Conservation (phyloP, 768 basidiomycete genomes). For the Tephrocybe sp. region DNA sequence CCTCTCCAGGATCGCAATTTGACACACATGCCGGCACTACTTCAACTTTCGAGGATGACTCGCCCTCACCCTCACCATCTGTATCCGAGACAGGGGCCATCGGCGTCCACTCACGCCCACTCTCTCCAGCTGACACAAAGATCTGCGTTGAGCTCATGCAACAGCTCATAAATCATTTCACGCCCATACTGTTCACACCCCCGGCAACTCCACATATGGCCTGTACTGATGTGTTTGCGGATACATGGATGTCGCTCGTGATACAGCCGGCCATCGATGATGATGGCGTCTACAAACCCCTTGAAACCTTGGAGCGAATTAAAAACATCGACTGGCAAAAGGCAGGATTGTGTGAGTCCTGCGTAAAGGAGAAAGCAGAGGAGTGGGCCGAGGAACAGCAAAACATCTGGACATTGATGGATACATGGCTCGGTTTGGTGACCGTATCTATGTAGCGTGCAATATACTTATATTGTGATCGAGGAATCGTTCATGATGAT, state of each 20-base stretch:
- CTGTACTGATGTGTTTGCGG: conserved; percentile 71
- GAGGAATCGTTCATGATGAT: background rate
- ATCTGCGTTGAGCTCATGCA: conserved; percentile 51
- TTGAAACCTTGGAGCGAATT: conserved; percentile 66
- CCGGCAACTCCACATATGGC: conserved; percentile 68
- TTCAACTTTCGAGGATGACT: conserved; percentile 5
- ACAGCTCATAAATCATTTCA: conserved; percentile 61
- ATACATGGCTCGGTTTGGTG: conserved; percentile 46
- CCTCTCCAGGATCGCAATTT: conserved; percentile 21
- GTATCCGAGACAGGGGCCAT: conserved; percentile 6
- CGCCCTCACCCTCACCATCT: background rate
- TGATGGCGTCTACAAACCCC: conserved; percentile 64
- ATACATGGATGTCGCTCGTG: conserved; percentile 70
- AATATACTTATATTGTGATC: background rate
- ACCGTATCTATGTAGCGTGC: background rate
- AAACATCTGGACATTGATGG: conserved; percentile 58
- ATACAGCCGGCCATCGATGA: conserved; percentile 61
- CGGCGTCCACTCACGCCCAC: conserved; percentile 15
- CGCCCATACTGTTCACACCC: conserved; percentile 70
- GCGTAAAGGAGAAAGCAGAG: conserved; percentile 53
- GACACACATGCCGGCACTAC: conserved; percentile 1
- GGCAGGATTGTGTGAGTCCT: conserved; percentile 57
- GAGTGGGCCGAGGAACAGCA: conserved; percentile 68
- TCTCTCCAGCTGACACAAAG: conserved; percentile 31
- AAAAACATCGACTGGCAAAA: conserved; percentile 57